Conservation (phyloP, 2,329 filamentous ascomycete genomes). For the Pseudogymnoascus sp. region DNA sequence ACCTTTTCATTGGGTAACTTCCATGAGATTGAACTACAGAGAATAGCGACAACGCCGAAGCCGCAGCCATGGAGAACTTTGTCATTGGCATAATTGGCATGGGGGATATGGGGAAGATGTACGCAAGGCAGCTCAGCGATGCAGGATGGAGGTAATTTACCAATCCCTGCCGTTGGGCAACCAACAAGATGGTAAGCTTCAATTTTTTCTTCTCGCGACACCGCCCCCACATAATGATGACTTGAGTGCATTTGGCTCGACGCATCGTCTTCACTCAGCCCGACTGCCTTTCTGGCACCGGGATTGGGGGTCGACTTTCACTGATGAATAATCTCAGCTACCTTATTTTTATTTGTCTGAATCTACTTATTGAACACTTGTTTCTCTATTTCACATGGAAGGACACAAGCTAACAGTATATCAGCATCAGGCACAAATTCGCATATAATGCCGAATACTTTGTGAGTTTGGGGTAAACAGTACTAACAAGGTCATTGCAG, state of each 20-base stretch:
- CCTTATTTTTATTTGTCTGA: slow-evolving; percentile 90
- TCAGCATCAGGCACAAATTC: slow-evolving; percentile 11
- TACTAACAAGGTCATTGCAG: slow-evolving; percentile 38
- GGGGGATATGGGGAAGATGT: slow-evolving; percentile 99
- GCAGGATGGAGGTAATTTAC: slow-evolving; percentile 88
- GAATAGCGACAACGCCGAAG: slow-evolving; percentile 9
- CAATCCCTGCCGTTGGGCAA: slow-evolving; percentile 20
- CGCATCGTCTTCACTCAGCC: slow-evolving; percentile 60
- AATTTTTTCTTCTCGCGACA: slow-evolving; percentile 16
- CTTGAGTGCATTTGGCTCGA: slow-evolving; percentile 99
- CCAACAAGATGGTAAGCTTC: slow-evolving; percentile 22
- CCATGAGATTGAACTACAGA: slow-evolving; percentile 6
- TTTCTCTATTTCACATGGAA: slow-evolving; percentile 14
- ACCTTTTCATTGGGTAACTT: slow-evolving; percentile 3
- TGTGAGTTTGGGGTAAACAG: neutral
- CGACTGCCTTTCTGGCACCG: slow-evolving; percentile 69
- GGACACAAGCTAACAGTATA: slow-evolving; percentile 20
- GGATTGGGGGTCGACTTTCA: slow-evolving; percentile 57
- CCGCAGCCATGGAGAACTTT: slow-evolving; percentile 39
- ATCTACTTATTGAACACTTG: slow-evolving; percentile 24
- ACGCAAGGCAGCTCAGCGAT: slow-evolving; percentile 75
- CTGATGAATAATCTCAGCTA: slow-evolving; percentile 99
- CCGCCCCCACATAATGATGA: slow-evolving; percentile 63
- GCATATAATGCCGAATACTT: slow-evolving; percentile 15
- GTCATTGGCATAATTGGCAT: slow-evolving; percentile 93